phyloP scores from a whole-genome alignment of 805 yeast species.

The Schwanniomyces vanrijiae region DNA sequence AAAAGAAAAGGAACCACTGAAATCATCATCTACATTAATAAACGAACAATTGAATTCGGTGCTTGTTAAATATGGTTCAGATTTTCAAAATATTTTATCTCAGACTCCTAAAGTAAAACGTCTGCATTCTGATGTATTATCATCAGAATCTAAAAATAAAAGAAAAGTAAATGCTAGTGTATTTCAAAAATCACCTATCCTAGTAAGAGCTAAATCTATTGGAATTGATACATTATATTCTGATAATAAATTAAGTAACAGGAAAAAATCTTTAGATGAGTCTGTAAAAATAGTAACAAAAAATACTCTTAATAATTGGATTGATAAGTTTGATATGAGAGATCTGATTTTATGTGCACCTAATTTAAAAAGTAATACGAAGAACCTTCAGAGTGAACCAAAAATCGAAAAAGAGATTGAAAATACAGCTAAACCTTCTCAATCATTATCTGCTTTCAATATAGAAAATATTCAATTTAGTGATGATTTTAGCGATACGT shows the following conservation, averaged over 20 bases:
- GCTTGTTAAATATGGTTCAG: constrained; percentile 43
- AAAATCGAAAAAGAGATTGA: background rate
- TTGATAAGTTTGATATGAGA: constrained; percentile 25
- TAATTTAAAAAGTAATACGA: constrained; percentile 3
- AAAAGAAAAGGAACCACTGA: constrained; percentile 5
- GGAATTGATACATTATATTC: constrained; percentile 15
- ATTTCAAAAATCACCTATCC: constrained; percentile 26
- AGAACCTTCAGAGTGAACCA: too few relatives aligned
- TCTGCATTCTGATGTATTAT: constrained; percentile 30
- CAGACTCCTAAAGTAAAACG: constrained; percentile 37
- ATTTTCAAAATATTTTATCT: constrained; percentile 26
- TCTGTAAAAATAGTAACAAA: background rate
- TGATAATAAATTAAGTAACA: background rate
- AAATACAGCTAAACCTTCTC: background rate
- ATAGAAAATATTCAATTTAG: constrained; percentile 10
- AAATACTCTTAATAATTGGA: constrained; percentile 24
- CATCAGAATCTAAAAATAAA: constrained; percentile 15
- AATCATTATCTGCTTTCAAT: background rate
- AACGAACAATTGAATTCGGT: constrained; percentile 38
- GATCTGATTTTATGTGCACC: constrained; percentile 18
- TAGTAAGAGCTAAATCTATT: constrained; percentile 38
- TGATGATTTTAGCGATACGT: constrained; percentile 13
- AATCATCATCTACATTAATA: constrained; percentile 15
- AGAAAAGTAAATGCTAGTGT: constrained; percentile 9
- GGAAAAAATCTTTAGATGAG: background rate